These are phyloP conservation scores for Guadua angustifolia DNA, from an alignment of 176 grass and related monocot species.

Conservation along the genomic window DNA sequence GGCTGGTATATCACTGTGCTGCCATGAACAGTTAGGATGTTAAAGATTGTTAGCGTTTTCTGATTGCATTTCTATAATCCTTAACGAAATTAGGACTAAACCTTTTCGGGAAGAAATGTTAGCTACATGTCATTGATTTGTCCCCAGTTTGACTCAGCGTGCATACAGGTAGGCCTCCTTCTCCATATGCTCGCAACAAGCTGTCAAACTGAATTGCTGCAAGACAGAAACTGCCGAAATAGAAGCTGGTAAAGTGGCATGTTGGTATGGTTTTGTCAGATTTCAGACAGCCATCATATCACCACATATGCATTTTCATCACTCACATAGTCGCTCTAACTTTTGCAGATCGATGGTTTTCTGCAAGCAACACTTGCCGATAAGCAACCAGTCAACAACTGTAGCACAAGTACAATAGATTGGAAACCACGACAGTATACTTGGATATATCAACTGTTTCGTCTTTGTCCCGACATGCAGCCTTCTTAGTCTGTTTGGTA, in stretches of 20 bases:
- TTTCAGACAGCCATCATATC: background rate
- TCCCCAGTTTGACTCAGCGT: too few species aligned
- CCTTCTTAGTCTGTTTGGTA: conserved; percentile 4
- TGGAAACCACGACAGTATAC: background rate
- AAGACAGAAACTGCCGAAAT: conserved; percentile 8
- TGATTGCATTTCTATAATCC: background rate
- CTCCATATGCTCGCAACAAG: background rate
- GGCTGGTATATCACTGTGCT: background rate
- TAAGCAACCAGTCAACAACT: conserved; percentile 45
- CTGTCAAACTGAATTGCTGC: background rate
- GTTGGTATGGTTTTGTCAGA: background rate
- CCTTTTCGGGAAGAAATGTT: background rate
- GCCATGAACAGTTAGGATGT: background rate
- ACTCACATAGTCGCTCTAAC: background rate
- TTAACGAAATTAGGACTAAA: too few species aligned
- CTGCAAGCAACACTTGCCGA: conserved; percentile 51
- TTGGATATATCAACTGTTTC: background rate
- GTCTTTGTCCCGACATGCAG: background rate
- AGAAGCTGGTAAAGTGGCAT: conserved; percentile 7
- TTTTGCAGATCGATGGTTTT: conserved; percentile 13
- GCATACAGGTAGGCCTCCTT: background rate
- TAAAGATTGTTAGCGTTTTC: background rate
- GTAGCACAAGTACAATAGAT: background rate
- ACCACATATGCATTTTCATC: background rate
- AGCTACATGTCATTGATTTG: background rate